Percentiles rank a stretch among this genome's conserved stretches.
phyloP scores from a whole-genome alignment of 2,329 filamentous ascomycete genomes.

The Plectosphaerella cucumerina region DNA sequence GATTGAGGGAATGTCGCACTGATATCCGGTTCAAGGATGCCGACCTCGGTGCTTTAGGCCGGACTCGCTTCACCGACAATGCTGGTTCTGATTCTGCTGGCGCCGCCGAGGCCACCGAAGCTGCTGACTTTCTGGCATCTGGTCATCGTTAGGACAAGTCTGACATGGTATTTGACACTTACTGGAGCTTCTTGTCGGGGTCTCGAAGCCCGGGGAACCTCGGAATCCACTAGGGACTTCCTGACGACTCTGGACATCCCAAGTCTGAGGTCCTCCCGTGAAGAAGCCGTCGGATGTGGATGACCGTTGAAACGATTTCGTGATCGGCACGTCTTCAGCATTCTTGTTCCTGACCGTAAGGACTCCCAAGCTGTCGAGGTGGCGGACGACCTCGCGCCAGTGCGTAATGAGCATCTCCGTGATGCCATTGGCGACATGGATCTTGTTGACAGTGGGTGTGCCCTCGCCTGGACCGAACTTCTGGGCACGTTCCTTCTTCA shows the following conservation, averaged over 20 bases:
- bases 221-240: conserved; percentile 15
- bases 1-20: conserved; percentile 10
- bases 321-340: conserved; percentile 11
- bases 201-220: conserved; percentile 31
- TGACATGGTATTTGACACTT: no score
- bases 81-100: background rate
- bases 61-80: conserved; percentile 10
- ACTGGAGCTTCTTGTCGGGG: conserved; percentile 24
- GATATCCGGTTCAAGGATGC: conserved; percentile 8
- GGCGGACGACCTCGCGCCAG: conserved; percentile 60
- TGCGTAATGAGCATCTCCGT: conserved; percentile 62
- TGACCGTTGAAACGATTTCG: conserved; percentile 23
- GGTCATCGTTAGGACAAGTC: no score
- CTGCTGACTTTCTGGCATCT: no score
- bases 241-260: conserved; percentile 18
- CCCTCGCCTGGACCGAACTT: conserved; percentile 22
- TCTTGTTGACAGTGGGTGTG: conserved; percentile 44
- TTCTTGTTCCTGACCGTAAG: conserved; percentile 15
- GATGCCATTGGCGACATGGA: conserved; percentile 54
- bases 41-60: conserved; percentile 13
- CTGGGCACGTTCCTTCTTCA: conserved; percentile 32
- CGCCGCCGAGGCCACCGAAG: no score
- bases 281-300: conserved; percentile 37
- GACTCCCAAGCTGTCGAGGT: conserved; percentile 47
- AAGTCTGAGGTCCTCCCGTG: conserved; percentile 31